These are phyloP conservation scores for Cladophialophora yegresii DNA, from an alignment of 2,329 filamentous ascomycete genomes.

Conservation along the genomic window DNA sequence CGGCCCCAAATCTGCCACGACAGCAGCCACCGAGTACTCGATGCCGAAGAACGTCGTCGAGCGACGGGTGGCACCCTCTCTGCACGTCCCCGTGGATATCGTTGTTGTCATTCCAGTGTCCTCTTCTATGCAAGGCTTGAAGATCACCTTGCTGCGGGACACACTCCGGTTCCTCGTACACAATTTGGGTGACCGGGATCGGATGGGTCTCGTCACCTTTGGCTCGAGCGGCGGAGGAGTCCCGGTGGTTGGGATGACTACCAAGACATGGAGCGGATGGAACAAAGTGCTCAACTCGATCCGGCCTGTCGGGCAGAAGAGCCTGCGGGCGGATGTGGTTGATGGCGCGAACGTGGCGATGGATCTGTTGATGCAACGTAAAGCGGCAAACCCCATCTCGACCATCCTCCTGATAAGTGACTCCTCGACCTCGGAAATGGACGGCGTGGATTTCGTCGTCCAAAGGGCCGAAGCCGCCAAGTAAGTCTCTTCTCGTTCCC, in stretches of 20 bases:
- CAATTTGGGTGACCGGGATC: constrained; percentile 85
- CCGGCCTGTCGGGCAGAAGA: constrained; percentile 93
- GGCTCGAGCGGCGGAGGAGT: constrained; percentile 91
- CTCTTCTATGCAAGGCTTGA: constrained; percentile 98
- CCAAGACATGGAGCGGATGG: constrained; percentile 93
- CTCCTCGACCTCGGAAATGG: constrained; percentile 87
- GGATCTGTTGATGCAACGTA: constrained; percentile 97
- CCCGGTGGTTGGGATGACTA: constrained; percentile 96
- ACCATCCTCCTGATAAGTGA: constrained; percentile 97
- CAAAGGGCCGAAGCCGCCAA: constrained; percentile 96
- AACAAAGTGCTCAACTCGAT: constrained; percentile 81
- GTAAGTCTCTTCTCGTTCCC: constrained; percentile 52
- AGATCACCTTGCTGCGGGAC: constrained; percentile 91
- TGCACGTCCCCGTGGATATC: constrained; percentile 91
- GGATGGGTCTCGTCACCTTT: constrained; percentile 96
- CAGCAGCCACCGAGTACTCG: constrained; percentile 89
- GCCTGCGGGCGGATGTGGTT: constrained; percentile 90
- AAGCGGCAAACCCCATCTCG: constrained; percentile 91
- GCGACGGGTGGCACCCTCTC: constrained; percentile 50
- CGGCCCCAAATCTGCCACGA: constrained; percentile 77
- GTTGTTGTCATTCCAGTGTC: constrained; percentile 97
- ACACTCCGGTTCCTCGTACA: constrained; percentile 88
- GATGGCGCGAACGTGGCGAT: constrained; percentile 97
- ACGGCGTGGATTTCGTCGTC: constrained; percentile 96
- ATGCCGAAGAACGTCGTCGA: constrained; percentile 57